These are phyloP conservation scores for Phytophthora pinifolia DNA, from an alignment of 352 stramenopile genomes.

Conservation along the genomic window DNA sequence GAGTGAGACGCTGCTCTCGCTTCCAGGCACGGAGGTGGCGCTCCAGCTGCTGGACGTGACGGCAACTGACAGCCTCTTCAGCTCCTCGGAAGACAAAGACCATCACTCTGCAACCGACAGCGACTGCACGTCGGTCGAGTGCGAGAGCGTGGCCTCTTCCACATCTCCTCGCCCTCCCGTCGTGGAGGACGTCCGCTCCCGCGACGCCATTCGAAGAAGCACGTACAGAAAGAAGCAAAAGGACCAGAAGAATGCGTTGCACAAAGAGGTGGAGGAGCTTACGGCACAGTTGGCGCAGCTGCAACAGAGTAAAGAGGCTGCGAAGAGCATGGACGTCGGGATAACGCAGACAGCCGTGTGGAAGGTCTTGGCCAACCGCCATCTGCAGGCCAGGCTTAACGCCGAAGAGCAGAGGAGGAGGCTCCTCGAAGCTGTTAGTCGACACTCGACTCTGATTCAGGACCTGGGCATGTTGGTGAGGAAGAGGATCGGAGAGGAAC, in stretches of 20 bases:
- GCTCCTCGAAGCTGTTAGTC: constrained; percentile 21
- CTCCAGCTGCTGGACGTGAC: constrained; percentile 24
- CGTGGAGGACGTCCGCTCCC: constrained; percentile 18
- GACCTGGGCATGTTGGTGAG: constrained; percentile 16
- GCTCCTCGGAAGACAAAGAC: neutral
- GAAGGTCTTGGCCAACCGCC: constrained; percentile 22
- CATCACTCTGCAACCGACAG: constrained; percentile 13
- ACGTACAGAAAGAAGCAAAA: constrained; percentile 31
- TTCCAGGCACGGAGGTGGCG: constrained; percentile 15
- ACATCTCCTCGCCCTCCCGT: constrained; percentile 5
- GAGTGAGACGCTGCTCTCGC: constrained; percentile 7
- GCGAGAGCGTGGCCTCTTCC: constrained; percentile 18
- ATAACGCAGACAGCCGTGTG: constrained; percentile 10
- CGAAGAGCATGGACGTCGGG: neutral
- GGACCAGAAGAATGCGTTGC: constrained; percentile 12
- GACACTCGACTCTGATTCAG: constrained; percentile 14
- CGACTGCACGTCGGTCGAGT: constrained; percentile 21
- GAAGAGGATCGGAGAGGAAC: constrained; percentile 25
- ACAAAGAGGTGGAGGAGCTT: constrained; percentile 21
- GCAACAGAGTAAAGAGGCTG: constrained; percentile 11
- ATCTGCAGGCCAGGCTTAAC: constrained; percentile 19
- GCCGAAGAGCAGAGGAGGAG: constrained; percentile 21
- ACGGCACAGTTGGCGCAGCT: constrained; percentile 8
- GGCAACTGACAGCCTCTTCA: constrained; percentile 18
- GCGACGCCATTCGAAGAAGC: constrained; percentile 28